Conservation (phyloP, 257 asterid species). For the Thymus quinquecostatus region DNA sequence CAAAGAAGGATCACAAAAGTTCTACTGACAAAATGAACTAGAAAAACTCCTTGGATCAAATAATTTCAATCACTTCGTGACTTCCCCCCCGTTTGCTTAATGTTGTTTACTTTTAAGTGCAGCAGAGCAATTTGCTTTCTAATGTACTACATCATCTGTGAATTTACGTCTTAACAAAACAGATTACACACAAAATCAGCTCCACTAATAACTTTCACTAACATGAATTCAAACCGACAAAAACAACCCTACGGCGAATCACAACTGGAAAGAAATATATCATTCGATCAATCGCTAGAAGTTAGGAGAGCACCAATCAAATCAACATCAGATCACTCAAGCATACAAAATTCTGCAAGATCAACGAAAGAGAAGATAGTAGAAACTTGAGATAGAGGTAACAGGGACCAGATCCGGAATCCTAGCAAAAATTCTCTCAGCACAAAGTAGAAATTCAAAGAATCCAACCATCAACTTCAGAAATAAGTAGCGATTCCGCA, state of each 20-base stretch:
- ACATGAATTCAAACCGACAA: conserved; percentile 13
- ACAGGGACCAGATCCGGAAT: conserved; percentile 42
- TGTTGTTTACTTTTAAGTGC: neutral
- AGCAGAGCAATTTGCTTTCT: conserved; percentile 3
- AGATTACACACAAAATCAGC: conserved; percentile 17
- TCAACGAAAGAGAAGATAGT: neutral
- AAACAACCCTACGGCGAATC: neutral
- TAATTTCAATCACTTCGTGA: conserved; percentile 10
- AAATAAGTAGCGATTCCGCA: conserved; percentile 26
- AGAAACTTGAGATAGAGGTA: neutral
- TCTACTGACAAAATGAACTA: neutral
- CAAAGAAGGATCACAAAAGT: neutral
- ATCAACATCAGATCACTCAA: conserved; percentile 15
- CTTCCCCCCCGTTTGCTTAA: neutral
- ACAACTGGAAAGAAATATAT: neutral
- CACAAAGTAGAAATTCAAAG: conserved; percentile 17
- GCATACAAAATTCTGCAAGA: conserved; percentile 20
- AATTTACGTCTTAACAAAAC: neutral
- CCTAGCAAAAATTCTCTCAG: neutral
- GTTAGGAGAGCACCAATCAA: neutral
- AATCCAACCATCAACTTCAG: conserved; percentile 16
- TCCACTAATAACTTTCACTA: conserved; percentile 13
- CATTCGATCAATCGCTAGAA: neutral
- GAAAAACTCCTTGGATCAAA: neutral
- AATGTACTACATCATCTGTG: conserved; percentile 4